Evolutionary conservation across 1,139 yeast genomes (phyloP), one percentile per base, ranked within the genome.

Genomic region (Taiozyma onychis): DNA sequence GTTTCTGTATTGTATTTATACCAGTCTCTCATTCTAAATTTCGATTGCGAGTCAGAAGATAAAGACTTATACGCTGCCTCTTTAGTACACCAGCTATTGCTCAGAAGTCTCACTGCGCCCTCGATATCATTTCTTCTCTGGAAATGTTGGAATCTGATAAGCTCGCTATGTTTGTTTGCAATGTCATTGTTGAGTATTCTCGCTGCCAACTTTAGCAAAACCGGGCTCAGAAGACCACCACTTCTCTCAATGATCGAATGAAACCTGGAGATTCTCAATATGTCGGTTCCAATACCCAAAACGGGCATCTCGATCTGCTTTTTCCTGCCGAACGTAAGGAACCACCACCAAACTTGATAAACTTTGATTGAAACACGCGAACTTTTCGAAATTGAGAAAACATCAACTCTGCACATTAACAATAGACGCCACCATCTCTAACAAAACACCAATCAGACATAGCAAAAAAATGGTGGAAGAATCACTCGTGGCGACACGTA

Each of bases 21-120:
- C 95, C 95, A 88, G 18, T 79, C 67, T 16, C 72, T 75, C 70
- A 88, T 85, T 44, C 67, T 67, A 60, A 86, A 86, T 6, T 26
- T 14, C 14, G 54, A 50, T 63, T 88, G 95, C 44, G 77, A 78
- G 2, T 54, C 56, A 0, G 63, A 53, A 44, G 75, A 79, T 51
- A 88, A 66, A 0, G 85, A 73, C 64, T 87, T 87, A 66, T 72
- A 87, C 6, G 85, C 63, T 0, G 95, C 93, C 60, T 87, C 96
- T 59, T 87, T 88, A 28, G 79, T 71, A 9, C 91, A 85, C 95
- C 95, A 87, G 11, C 76, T 69, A 0, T 85, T 83, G 0, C 90
- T 79, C 24, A 87, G 63, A 14, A 73, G 62, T 41, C 61, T 58
- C 6, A 69, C 67, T 44, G 70, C 66, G 24, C 61, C 60, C 0